Evolutionary conservation across 768 basidiomycete species (phyloP).

Genomic region (Mycena vulgaris): DNA sequence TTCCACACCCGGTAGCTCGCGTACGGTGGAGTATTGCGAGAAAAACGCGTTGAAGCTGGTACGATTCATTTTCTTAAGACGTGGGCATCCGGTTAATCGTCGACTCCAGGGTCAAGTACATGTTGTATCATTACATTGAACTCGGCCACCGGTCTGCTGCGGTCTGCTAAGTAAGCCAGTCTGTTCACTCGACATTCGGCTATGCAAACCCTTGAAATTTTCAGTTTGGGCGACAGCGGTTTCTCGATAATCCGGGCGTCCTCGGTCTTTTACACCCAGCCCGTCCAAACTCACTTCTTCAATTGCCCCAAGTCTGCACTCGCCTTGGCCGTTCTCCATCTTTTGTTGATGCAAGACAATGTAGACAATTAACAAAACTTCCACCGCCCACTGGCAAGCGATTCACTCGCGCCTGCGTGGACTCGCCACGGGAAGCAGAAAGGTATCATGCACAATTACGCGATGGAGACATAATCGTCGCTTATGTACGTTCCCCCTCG

Average conservation of each 20-base stretch:
- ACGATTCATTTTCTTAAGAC: neutral
- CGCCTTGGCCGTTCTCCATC: constrained; percentile 13
- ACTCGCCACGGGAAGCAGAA: constrained; percentile 39
- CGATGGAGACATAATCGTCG: constrained; percentile 34
- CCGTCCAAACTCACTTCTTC: constrained; percentile 38
- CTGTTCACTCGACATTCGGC: neutral
- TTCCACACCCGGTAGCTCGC: constrained; percentile 47
- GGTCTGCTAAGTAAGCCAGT: constrained; percentile 73
- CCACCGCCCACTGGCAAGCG: constrained; percentile 42
- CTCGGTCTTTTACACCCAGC: constrained; percentile 54
- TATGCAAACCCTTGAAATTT: constrained; percentile 22
- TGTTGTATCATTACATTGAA: constrained; percentile 70
- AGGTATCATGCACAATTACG: constrained; percentile 32
- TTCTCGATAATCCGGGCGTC: constrained; percentile 66
- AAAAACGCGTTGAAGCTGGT: constrained; percentile 50
- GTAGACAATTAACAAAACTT: constrained; percentile 38
- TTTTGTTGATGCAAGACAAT: constrained; percentile 24
- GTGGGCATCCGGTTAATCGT: neutral
- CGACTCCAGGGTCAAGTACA: constrained; percentile 67
- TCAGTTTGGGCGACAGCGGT: constrained; percentile 68
- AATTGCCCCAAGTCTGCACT: constrained; percentile 35
- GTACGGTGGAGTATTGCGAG: constrained; percentile 64
- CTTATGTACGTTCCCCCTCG: constrained; percentile 25
- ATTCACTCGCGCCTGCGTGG: constrained; percentile 36
- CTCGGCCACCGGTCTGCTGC: constrained; percentile 63